Conservation (phyloP, 495 filamentous ascomycete species). For the Chaetomium cochliodes region DNA sequence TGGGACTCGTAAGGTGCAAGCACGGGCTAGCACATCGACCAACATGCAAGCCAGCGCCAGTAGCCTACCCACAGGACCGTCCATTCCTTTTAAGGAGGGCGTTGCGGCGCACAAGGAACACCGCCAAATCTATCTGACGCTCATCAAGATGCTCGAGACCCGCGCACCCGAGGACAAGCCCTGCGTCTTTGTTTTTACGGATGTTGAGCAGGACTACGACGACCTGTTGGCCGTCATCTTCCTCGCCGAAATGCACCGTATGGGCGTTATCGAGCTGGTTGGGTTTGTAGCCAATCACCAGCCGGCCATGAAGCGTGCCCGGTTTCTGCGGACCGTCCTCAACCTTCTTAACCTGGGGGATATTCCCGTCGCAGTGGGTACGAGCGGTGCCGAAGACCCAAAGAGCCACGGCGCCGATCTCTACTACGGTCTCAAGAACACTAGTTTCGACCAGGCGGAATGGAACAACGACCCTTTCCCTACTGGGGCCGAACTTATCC, state of each 20-base stretch:
- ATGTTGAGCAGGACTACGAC: slow-evolving; percentile 30
- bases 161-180: slow-evolving; percentile 20
- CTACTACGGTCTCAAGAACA: slow-evolving; percentile 27
- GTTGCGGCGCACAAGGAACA: background rate
- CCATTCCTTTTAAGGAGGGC: slow-evolving; percentile 1
- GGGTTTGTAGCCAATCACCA: slow-evolving; percentile 27
- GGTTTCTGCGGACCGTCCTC: slow-evolving; percentile 22
- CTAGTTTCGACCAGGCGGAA: slow-evolving; percentile 5
- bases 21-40: background rate
- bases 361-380: slow-evolving; percentile 21
- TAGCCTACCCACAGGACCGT: background rate
- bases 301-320: slow-evolving; percentile 14
- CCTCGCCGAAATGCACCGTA: slow-evolving; percentile 28
- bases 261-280: slow-evolving; percentile 24
- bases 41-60: background rate
- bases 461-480: slow-evolving; percentile 1
- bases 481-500: background rate
- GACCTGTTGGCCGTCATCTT: slow-evolving; percentile 29
- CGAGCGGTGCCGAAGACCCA: background rate
- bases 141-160: slow-evolving; percentile 6
- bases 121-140: slow-evolving; percentile 11
- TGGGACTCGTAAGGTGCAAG: background rate
- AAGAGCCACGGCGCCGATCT: background rate
- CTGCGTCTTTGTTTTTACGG: slow-evolving; percentile 24
- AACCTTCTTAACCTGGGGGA: slow-evolving; percentile 12